Conservation (phyloP, 441 rosid genomes). For the Syzygium malaccense region DNA sequence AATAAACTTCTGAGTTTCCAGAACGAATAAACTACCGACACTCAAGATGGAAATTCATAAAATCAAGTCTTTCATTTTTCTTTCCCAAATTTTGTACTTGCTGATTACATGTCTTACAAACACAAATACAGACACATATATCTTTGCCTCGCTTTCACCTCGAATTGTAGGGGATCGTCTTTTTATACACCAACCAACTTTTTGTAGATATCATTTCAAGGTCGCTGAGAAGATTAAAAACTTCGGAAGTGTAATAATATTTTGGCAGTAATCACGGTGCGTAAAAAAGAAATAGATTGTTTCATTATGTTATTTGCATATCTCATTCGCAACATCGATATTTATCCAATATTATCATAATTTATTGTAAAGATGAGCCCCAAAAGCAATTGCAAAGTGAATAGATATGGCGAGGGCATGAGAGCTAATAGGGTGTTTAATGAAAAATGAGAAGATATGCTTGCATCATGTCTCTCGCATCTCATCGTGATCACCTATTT, state of each 20-base stretch:
- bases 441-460: not conserved
- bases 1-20: not conserved
- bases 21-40: not conserved
- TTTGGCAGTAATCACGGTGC: not conserved
- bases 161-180: not conserved
- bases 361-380: not conserved
- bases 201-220: not conserved
- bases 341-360: not conserved
- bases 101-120: not conserved
- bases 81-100: not conserved
- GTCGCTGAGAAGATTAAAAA: not conserved
- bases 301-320: not conserved
- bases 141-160: not conserved
- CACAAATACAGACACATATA: not conserved
- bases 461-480: not conserved
- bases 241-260: not conserved
- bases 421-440: not conserved
- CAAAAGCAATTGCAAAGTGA: not conserved
- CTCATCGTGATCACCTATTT: not conserved
- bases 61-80: not conserved
- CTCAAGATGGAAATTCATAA: not conserved
- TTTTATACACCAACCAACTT: not conserved
- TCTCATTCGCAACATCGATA: not conserved
- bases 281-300: not conserved
- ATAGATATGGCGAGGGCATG: not conserved